Base-by-base conservation (phyloP, 257 asterid species). In the Henckelia pumila region DNA sequence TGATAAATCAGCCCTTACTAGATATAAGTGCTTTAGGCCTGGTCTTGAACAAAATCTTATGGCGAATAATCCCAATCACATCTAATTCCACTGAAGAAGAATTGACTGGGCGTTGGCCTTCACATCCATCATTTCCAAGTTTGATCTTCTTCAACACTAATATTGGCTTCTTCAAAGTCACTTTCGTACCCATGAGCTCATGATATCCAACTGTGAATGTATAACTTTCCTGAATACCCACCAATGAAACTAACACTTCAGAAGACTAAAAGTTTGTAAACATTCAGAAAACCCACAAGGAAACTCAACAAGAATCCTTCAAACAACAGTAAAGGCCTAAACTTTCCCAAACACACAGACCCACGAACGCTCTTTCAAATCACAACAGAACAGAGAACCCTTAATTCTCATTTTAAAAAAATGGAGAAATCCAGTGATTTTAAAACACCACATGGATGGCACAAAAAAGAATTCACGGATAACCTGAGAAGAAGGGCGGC, bases 21-120 rank as follows among this genome's bases (percentile, higher is more conserved):
- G 99, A 81, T 71, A 90, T 93, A 25, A 90, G 89, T 33, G 99
- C 96, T 80, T 75, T 91, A 8, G 99, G 99, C 81, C 99, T 90
- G 75, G 91, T 90, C 77, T 88, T 93, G 85, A 90, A 93, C 66
- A 93, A 63, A 64, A 93, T 82, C 78, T 80, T 80, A 49, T 88
- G 89, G 28, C 92, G 91, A 77, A 93, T 85, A 37, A 93, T 73
- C 44, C 99, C 96, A 65, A 90, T 73, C 19, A 86, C 95, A 50
- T 88, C 83, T 71, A 90, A 30, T 60, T 90, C 96, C 71, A 79
- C 88, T n/a, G 81, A 47, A 13, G 81, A 47, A 13, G 83, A 76
- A 55, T 66, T 77, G 0, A 40, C 62, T 20, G 61, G 75, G 0
- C 19, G 63, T n/a, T 47, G 84, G 17, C 44, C 52, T 44, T 73